Evolutionary conservation across 2,329 filamentous ascomycete genomes (phyloP).

Genomic region (Colletotrichum magnum): DNA sequence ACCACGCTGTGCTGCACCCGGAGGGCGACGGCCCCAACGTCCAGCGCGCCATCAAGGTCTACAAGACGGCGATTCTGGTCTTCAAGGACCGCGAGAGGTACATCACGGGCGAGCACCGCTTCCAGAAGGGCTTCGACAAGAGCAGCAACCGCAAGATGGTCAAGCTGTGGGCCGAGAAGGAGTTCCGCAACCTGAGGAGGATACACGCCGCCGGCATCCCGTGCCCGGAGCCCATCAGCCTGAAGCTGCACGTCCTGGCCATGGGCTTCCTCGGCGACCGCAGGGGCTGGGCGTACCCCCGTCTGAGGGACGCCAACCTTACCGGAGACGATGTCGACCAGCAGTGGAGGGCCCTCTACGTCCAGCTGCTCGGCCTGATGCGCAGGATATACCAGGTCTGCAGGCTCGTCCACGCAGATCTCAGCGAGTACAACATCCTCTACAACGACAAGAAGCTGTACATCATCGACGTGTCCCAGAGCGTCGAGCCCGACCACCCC

Average conservation of each 20-base stretch:
- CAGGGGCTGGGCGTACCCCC: conserved; percentile 89
- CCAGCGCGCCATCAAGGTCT: conserved; percentile 95
- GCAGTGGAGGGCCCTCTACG: conserved; percentile 84
- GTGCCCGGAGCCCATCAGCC: conserved; percentile 88
- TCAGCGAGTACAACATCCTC: conserved; percentile 98
- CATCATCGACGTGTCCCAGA: conserved; percentile 98
- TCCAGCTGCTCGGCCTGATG: conserved; percentile 90
- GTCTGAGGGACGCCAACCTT: conserved; percentile 88
- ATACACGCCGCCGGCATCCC: conserved; percentile 88
- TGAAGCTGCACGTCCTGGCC: conserved; percentile 94
- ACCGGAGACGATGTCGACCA: conserved; percentile 75
- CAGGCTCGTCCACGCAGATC: conserved; percentile 91
- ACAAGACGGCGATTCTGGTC: conserved; percentile 97
- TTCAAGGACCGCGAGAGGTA: conserved; percentile 99
- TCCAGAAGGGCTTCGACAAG: conserved; percentile 92
- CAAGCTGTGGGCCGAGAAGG: conserved; percentile 98
- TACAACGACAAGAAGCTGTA: conserved; percentile 87
- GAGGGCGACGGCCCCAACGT: conserved; percentile 70
- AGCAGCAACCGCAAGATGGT: conserved; percentile 97
- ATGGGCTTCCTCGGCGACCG: conserved; percentile 94
- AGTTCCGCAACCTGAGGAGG: conserved; percentile 92
- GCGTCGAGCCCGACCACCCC: conserved; percentile 96
- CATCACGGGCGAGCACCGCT: conserved; percentile 93
- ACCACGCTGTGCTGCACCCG: conserved; percentile 82
- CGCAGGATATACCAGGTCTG: conserved; percentile 93